Conservation (phyloP, 108 stramenopile genomes). For the Nitzschia sp. region DNA sequence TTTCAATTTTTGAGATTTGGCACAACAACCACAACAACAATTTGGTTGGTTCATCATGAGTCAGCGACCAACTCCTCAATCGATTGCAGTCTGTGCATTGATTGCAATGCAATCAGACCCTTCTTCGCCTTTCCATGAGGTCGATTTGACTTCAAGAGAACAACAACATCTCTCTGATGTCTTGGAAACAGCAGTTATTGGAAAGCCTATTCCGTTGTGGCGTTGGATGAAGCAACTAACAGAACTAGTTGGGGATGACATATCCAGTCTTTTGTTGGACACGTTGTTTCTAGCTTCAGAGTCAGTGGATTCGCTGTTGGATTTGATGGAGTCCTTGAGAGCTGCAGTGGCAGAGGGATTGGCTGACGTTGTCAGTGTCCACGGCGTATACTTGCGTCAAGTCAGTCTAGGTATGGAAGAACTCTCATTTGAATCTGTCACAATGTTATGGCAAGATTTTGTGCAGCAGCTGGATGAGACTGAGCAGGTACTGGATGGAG, state of each 20-base stretch:
- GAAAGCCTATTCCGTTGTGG: not conserved
- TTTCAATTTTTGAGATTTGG: too few relatives aligned
- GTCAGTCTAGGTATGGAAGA: slow-evolving; percentile 79
- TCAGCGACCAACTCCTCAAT: slow-evolving; percentile 71
- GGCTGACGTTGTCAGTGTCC: slow-evolving; percentile 54
- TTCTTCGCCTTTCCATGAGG: slow-evolving; percentile 49
- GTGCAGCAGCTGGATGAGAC: slow-evolving; percentile 20
- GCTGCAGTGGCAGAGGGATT: slow-evolving; percentile 25
- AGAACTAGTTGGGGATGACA: slow-evolving; percentile 5
- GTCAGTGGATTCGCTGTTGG: slow-evolving; percentile 54
- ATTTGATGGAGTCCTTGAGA: slow-evolving; percentile 48
- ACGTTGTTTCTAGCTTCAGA: slow-evolving; percentile 36
- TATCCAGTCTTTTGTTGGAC: slow-evolving; percentile 17
- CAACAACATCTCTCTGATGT: slow-evolving; percentile 22
- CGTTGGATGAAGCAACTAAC: slow-evolving; percentile 10
- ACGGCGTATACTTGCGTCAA: slow-evolving; percentile 71
- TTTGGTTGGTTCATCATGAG: slow-evolving; percentile 43
- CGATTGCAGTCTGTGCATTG: slow-evolving; percentile 69
- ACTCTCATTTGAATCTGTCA: slow-evolving; percentile 66
- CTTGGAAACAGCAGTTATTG: slow-evolving; percentile 30
- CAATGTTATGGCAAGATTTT: slow-evolving; percentile 62
- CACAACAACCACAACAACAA: too few relatives aligned
- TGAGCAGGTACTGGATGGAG: slow-evolving; percentile 20
- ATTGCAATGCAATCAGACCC: slow-evolving; percentile 73
- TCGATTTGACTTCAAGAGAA: slow-evolving; percentile 17